A percentile compares a stretch with the other conserved stretches of the same genome.
phyloP scores from a whole-genome alignment of 2,329 filamentous ascomycete genomes.

The Trichophyton verrucosum region DNA sequence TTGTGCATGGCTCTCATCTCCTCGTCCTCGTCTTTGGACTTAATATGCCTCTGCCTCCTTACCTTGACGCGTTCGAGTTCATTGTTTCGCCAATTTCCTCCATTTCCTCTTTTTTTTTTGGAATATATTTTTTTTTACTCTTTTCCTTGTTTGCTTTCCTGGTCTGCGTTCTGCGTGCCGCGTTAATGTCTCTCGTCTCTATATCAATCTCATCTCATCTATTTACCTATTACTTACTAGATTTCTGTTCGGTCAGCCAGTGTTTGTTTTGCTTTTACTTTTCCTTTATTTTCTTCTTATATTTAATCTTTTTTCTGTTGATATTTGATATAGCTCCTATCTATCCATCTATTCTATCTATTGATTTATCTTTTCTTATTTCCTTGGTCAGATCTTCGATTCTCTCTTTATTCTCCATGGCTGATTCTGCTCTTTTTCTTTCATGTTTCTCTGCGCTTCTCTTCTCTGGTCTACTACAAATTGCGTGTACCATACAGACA shows the following conservation, averaged over 20 bases:
- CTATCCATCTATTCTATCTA: not conserved
- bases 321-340: slow-evolving; percentile 2
- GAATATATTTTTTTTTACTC: not conserved
- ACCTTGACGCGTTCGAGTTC: slow-evolving; percentile 1
- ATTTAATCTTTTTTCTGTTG: not conserved
- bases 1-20: slow-evolving; percentile 14
- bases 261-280: not conserved
- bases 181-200: slow-evolving; percentile 1
- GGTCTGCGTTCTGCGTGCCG: slow-evolving; percentile 3
- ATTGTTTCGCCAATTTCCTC: not conserved
- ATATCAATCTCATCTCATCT: slow-evolving; percentile 6
- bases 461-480: slow-evolving; percentile 2
- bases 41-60: not conserved
- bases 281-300: not conserved
- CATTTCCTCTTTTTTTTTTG: not conserved
- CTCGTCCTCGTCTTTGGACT: not conserved
- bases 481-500: slow-evolving; percentile 4
- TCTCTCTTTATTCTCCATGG: not conserved
- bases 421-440: not conserved
- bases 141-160: not conserved
- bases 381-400: not conserved
- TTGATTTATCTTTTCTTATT: not conserved
- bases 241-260: slow-evolving; percentile 3
- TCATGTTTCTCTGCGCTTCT: not conserved
- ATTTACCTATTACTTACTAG: not conserved